phyloP scores from a whole-genome alignment of 2,329 filamentous ascomycete species.

The Fusarium algeriense region DNA sequence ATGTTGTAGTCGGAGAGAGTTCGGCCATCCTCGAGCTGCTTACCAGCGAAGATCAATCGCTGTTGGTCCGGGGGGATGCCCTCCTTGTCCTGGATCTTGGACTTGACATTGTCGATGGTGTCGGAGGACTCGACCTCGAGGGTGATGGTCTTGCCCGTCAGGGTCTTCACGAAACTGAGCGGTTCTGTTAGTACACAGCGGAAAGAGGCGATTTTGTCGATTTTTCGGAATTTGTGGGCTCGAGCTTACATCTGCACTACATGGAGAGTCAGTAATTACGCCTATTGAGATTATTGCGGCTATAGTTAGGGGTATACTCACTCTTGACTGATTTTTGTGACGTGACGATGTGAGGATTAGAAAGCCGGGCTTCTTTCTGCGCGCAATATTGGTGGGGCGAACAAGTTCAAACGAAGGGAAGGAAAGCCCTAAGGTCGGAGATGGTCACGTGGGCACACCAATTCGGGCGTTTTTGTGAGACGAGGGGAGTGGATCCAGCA shows the following conservation, averaged over 20 bases:
- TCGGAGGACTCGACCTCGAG: constrained; percentile 99
- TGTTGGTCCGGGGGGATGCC: constrained; percentile 98
- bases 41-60: constrained; percentile 98
- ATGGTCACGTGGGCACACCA: constrained; percentile 46
- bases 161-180: constrained; percentile 98
- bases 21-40: constrained; percentile 98
- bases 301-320: constrained; percentile 58
- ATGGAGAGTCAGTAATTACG: constrained; percentile 41
- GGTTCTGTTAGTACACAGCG: constrained; percentile 48
- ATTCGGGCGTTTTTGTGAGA: neutral
- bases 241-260: constrained; percentile 89
- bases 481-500: constrained; percentile 12
- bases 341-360: constrained; percentile 58
- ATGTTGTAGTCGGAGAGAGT: constrained; percentile 99
- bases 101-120: constrained; percentile 99
- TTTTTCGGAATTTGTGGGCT: constrained; percentile 43
- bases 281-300: constrained; percentile 20
- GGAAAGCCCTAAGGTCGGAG: constrained; percentile 54
- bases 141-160: constrained; percentile 99
- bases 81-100: constrained; percentile 99
- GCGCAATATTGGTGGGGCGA: constrained; percentile 61
- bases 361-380: constrained; percentile 51
- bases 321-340: constrained; percentile 69
- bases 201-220: constrained; percentile 22
- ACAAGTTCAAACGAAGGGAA: constrained; percentile 46